phyloP scores from a whole-genome alignment of 1,139 yeast species.

The Debaryomycetaceae sp. region DNA sequence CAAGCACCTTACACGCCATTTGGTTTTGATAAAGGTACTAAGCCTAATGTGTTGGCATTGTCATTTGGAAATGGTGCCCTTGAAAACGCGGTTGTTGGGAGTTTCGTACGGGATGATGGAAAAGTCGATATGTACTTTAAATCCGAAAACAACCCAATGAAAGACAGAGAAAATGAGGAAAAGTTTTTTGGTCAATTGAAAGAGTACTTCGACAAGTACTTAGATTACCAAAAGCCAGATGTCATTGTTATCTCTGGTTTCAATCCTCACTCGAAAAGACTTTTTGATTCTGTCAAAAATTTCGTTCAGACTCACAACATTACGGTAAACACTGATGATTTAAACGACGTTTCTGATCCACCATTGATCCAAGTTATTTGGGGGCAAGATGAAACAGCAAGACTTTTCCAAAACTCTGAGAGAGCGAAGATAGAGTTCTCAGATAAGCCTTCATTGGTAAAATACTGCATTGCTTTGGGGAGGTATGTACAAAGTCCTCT shows the following conservation, averaged over 20 bases:
- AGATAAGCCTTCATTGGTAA: slow-evolving; percentile 80
- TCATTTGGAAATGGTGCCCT: slow-evolving; percentile 85
- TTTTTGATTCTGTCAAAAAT: slow-evolving; percentile 56
- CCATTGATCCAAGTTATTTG: slow-evolving; percentile 61
- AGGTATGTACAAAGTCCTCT: slow-evolving; percentile 90
- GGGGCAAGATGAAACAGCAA: slow-evolving; percentile 93
- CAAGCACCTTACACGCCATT: slow-evolving; percentile 92
- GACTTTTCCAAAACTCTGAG: slow-evolving; percentile 77
- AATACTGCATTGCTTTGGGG: slow-evolving; percentile 86
- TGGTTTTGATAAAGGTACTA: slow-evolving; percentile 73
- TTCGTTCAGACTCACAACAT: slow-evolving; percentile 59
- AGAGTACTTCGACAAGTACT: slow-evolving; percentile 38
- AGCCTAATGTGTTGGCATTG: slow-evolving; percentile 78
- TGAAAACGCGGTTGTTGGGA: slow-evolving; percentile 85
- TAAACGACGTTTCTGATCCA: slow-evolving; percentile 33
- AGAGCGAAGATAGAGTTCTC: slow-evolving; percentile 78
- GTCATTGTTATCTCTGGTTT: slow-evolving; percentile 89
- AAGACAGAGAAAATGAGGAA: slow-evolving; percentile 47
- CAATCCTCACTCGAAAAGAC: slow-evolving; percentile 65
- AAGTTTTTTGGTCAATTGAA: slow-evolving; percentile 53
- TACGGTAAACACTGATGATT: slow-evolving; percentile 51
- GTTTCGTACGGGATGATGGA: slow-evolving; percentile 75
- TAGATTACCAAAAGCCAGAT: slow-evolving; percentile 58
- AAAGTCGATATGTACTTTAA: slow-evolving; percentile 73
- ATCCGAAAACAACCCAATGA: slow-evolving; percentile 74